Conservation (phyloP, 2,329 filamentous ascomycete genomes). For the Phoma sp. region DNA sequence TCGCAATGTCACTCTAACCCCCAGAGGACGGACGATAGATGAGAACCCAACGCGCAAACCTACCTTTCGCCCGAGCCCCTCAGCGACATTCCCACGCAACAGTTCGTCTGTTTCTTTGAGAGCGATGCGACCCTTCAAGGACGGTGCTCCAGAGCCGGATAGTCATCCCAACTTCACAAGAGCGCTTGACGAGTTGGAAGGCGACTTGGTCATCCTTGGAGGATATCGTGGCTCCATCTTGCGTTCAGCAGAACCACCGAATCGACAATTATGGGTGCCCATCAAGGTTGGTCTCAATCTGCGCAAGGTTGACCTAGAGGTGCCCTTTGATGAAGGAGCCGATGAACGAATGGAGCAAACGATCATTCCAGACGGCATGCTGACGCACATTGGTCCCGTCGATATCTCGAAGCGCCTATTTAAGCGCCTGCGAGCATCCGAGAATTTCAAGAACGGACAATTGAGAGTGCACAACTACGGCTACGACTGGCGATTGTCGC, state of each 20-base stretch:
- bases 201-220: conserved; percentile 86
- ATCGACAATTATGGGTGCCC: conserved; percentile 92
- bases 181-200: conserved; percentile 72
- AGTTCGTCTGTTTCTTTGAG: conserved; percentile 22
- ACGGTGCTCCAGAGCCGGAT: conserved; percentile 36
- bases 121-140: conserved; percentile 21
- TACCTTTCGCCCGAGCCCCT: conserved; percentile 26
- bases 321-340: conserved; percentile 80
- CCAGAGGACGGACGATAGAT: conserved; percentile 23
- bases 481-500: conserved; percentile 93
- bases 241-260: conserved; percentile 78
- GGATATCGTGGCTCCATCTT: conserved; percentile 92
- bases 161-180: conserved; percentile 59
- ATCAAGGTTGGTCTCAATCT: conserved; percentile 92
- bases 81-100: conserved; percentile 18
- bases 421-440: conserved; percentile 74
- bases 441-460: conserved; percentile 73
- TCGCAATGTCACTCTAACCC: conserved; percentile 21
- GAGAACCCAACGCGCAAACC: conserved; percentile 20
- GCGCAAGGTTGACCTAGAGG: conserved; percentile 87
- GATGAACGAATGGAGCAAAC: conserved; percentile 82
- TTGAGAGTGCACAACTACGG: conserved; percentile 88
- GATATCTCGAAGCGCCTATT: conserved; percentile 86
- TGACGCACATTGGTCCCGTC: conserved; percentile 89
- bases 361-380: conserved; percentile 86